Base-by-base conservation (phyloP, 306 rosid species). In the Quercus mongolica region DNA sequence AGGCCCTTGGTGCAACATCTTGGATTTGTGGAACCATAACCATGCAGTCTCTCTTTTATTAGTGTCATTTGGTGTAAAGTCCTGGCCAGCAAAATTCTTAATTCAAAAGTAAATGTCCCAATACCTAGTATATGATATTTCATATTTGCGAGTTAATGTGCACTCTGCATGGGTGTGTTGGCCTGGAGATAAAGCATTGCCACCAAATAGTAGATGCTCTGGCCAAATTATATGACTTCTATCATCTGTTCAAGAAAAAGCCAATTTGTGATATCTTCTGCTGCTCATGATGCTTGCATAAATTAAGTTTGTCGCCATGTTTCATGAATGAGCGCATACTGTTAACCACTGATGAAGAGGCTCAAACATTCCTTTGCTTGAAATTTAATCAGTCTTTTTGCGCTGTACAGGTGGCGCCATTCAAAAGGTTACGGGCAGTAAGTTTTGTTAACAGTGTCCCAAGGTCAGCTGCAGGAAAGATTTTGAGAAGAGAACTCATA, bases 381-480 rank as follows among this genome's bases (percentile, higher is more conserved):
- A 19, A n/a, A 13, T 18, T 17, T 81, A 30, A 81, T 23, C 30
- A 21, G 41, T 18, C 71, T 21, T 5, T 76, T 56, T 80, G 13
- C 23, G 56, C 57, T 74, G 35, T 55, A 38, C 84, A 83, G 89
- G 91, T 85, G 75, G 91, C 89, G 5, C 91, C 91, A 46, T 89
- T 67, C 83, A 89, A 85, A 80, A 87, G 89, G 77, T 52, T 87
- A 69, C 67, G 80, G 38, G 78, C 80, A 26, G 86, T 85, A 69
- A 81, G 76, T 26, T 87, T 87, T 71, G 76, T 83, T 23, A 79
- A 79, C 4, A 87, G 82, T 61, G 74, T 87, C 35, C 91, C 88
- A 6, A 87, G 73, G 80, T 77, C 85, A 38, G 64, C 82, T 55
- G 28, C 88, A 2, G 84, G 89, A 72, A 87, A 89, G 72, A 82